A percentile compares a stretch with the other conserved stretches of the same genome.
Conservation (phyloP, 805 yeast genomes). For the Pichia manshurica region DNA sequence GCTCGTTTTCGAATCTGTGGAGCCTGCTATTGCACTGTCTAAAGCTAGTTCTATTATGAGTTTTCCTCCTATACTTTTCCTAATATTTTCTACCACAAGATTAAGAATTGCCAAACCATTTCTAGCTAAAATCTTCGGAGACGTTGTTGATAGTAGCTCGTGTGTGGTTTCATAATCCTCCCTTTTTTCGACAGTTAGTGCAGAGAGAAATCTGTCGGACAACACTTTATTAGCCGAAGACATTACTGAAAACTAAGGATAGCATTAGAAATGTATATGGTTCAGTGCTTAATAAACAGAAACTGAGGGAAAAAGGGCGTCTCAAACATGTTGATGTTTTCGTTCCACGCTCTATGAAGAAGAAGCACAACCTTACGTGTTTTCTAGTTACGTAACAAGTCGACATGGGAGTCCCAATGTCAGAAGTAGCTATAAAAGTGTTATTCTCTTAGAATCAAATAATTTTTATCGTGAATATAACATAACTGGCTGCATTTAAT, state of each 20-base stretch:
- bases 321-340: too few relatives aligned
- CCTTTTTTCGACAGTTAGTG: slow-evolving; percentile 42
- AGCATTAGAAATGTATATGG: too few relatives aligned
- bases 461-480: slow-evolving; percentile 6
- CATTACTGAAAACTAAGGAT: background rate
- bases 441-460: background rate
- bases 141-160: slow-evolving; percentile 37
- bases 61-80: slow-evolving; percentile 79
- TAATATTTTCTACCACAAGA: slow-evolving; percentile 50
- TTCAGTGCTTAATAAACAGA: too few relatives aligned
- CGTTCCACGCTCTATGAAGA: too few relatives aligned
- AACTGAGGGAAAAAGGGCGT: too few relatives aligned
- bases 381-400: too few relatives aligned
- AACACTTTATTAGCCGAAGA: slow-evolving; percentile 17
- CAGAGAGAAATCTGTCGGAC: slow-evolving; percentile 33
- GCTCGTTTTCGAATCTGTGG: slow-evolving; percentile 15
- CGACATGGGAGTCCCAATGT: too few relatives aligned
- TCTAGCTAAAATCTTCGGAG: slow-evolving; percentile 62
- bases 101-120: slow-evolving; percentile 75
- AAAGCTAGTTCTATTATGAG: slow-evolving; percentile 53
- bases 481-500: slow-evolving; percentile 8
- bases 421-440: too few relatives aligned
- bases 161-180: slow-evolving; percentile 48
- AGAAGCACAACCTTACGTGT: too few relatives aligned
- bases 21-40: slow-evolving; percentile 29